Evolutionary conservation across 2,329 filamentous ascomycete genomes (phyloP).

Genomic region (Beauveria sp.): DNA sequence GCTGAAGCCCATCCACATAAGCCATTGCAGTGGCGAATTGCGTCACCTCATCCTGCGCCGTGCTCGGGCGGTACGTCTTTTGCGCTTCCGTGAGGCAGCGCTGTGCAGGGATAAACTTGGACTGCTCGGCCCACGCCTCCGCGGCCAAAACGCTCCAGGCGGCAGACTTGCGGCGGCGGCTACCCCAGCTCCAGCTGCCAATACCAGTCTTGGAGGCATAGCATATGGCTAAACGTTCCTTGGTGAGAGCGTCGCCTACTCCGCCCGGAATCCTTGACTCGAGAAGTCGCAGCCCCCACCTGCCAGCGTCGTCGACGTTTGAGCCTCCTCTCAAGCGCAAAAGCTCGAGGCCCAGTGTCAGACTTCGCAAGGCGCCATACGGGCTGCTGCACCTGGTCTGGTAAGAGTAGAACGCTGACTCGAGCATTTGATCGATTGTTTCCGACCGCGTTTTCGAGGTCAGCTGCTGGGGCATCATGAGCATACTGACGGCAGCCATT

Average conservation of each 20-base stretch:
- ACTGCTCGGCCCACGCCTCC: slow-evolving; percentile 73
- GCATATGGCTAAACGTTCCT: slow-evolving; percentile 78
- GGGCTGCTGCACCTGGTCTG: slow-evolving; percentile 73
- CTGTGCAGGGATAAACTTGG: slow-evolving; percentile 71
- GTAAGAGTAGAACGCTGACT: slow-evolving; percentile 88
- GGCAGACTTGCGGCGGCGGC: slow-evolving; percentile 73
- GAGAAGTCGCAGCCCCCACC: slow-evolving; percentile 66
- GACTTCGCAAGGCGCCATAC: slow-evolving; percentile 71
- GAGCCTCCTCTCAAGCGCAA: slow-evolving; percentile 72
- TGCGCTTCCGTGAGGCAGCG: slow-evolving; percentile 65
- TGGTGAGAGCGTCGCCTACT: slow-evolving; percentile 74
- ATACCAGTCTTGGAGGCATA: slow-evolving; percentile 67
- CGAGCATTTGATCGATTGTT: slow-evolving; percentile 76
- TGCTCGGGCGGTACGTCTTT: slow-evolving; percentile 44
- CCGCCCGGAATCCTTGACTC: slow-evolving; percentile 69
- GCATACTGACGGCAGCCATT: slow-evolving; percentile 80
- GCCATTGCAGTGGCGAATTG: slow-evolving; percentile 43
- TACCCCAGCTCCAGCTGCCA: slow-evolving; percentile 60
- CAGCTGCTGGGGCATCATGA: slow-evolving; percentile 66
- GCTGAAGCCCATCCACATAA: slow-evolving; percentile 41
- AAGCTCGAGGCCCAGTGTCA: slow-evolving; percentile 72
- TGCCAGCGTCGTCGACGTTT: slow-evolving; percentile 77
- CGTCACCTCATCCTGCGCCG: slow-evolving; percentile 42
- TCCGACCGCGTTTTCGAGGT: slow-evolving; percentile 73
- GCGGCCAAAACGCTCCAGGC: slow-evolving; percentile 81